These are phyloP conservation scores for Backusella morwellensis DNA, from an alignment of 192 early-diverging fungal genomes.

Conservation along the genomic window DNA sequence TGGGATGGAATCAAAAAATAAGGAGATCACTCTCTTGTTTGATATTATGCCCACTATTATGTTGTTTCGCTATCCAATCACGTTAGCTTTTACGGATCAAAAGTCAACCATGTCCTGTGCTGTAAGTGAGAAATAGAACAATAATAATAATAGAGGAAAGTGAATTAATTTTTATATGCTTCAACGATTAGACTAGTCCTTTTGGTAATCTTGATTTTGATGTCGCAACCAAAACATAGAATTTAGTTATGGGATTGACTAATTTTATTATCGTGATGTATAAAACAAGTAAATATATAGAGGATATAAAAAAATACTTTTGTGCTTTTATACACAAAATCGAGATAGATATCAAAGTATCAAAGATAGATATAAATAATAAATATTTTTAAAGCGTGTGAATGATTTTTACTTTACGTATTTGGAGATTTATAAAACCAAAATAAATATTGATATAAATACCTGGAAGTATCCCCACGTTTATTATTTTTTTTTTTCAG, in stretches of 20 bases:
- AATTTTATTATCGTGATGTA: neutral
- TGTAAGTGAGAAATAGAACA: conserved; percentile 3
- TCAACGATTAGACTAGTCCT: neutral
- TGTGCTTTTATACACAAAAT: neutral
- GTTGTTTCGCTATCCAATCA: conserved; percentile 17
- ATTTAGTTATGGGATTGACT: neutral
- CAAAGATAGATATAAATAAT: conserved; percentile 7
- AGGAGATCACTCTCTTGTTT: conserved; percentile 11
- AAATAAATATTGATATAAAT: neutral
- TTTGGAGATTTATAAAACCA: neutral
- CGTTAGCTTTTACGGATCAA: conserved; percentile 18
- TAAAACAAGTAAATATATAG: neutral
- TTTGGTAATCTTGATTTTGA: neutral
- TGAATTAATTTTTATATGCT: neutral
- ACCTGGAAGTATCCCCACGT: neutral
- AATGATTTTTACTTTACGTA: conserved; percentile 4
- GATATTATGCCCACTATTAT: conserved; percentile 20
- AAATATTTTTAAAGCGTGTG: neutral
- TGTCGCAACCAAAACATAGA: neutral
- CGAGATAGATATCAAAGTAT: neutral
- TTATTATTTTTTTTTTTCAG: neutral
- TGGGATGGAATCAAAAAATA: conserved; percentile 33
- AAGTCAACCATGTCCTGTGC: conserved; percentile 21
- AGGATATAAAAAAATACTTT: neutral
- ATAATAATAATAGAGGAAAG: neutral